phyloP scores from a whole-genome alignment of 2,329 filamentous ascomycete species.

The Colletotrichum endophyticum region DNA sequence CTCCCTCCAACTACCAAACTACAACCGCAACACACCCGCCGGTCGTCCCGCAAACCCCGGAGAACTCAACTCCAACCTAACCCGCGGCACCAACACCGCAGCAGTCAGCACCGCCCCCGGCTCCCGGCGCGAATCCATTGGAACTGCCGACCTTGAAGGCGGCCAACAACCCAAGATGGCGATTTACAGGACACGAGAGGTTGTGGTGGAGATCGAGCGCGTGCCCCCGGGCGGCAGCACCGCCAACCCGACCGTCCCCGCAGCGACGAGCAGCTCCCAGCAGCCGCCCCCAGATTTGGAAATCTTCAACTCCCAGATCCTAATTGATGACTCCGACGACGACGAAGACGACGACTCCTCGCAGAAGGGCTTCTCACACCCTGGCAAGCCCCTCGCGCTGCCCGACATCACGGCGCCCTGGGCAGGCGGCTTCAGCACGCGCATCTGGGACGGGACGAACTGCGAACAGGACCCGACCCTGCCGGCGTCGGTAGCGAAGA shows the following conservation, averaged over 20 bases:
- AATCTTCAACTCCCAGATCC: background rate
- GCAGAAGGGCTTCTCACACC: background rate
- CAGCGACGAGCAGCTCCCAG: background rate
- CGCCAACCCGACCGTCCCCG: background rate
- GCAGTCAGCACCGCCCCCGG: background rate
- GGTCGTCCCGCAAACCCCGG: background rate
- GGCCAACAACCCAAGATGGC: conserved; percentile 13
- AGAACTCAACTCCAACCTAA: background rate
- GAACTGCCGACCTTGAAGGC: background rate
- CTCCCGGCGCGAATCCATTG: background rate
- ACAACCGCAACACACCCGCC: background rate
- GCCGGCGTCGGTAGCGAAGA: conserved; percentile 3
- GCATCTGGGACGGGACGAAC: conserved; percentile 17
- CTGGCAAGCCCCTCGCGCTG: background rate
- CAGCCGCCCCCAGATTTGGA: background rate
- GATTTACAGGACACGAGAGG: conserved; percentile 9
- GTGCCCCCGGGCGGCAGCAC: background rate
- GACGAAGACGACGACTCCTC: background rate
- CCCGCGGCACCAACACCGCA: background rate
- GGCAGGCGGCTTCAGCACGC: conserved; percentile 12
- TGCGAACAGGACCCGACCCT: conserved; percentile 12
- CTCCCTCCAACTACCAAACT: background rate
- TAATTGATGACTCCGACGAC: background rate
- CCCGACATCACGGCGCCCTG: conserved; percentile 5
- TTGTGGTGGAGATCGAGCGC: conserved; percentile 9